These are phyloP conservation scores for Hypoxylon fuscum DNA, from an alignment of 495 filamentous ascomycete species.

Conservation along the genomic window DNA sequence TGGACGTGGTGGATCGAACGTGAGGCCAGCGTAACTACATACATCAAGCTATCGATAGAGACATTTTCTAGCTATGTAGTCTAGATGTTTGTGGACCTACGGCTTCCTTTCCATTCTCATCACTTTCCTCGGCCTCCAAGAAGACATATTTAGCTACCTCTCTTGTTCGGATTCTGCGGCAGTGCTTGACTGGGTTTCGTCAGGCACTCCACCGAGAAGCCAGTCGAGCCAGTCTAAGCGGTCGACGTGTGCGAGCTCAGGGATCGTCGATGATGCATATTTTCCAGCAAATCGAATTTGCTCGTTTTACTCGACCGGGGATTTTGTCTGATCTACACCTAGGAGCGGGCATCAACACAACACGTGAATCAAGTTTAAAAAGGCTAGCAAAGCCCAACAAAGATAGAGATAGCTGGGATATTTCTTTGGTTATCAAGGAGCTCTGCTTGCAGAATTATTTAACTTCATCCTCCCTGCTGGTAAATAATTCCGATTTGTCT, in stretches of 20 bases:
- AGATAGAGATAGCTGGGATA: not conserved
- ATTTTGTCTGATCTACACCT: conserved; percentile 3
- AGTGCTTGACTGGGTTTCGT: not conserved
- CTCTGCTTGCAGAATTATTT: conserved; percentile 3
- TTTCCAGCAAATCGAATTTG: conserved; percentile 31
- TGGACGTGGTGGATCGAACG: conserved; percentile 24
- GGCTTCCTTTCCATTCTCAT: conserved; percentile 24
- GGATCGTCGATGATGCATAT: conserved; percentile 40
- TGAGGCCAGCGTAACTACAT: conserved; percentile 2
- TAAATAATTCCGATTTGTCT: conserved; percentile 35
- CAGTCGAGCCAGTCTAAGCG: conserved; percentile 37
- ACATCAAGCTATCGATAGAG: conserved; percentile 22
- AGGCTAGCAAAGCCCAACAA: conserved; percentile 6
- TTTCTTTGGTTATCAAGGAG: conserved; percentile 9
- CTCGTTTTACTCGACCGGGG: conserved; percentile 24
- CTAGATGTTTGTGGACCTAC: conserved; percentile 25
- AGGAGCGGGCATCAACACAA: too few relatives aligned
- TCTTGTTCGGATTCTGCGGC: conserved; percentile 7
- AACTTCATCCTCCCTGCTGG: conserved; percentile 5
- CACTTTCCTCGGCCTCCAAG: conserved; percentile 8
- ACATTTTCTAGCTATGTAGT: not conserved
- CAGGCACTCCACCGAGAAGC: conserved; percentile 21
- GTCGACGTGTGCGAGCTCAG: conserved; percentile 45
- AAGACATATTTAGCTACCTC: conserved; percentile 14
- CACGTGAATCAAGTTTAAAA: conserved; percentile 23